Conservation (phyloP, 2,329 filamentous ascomycete genomes). For the Pseudopithomyces maydicus region DNA sequence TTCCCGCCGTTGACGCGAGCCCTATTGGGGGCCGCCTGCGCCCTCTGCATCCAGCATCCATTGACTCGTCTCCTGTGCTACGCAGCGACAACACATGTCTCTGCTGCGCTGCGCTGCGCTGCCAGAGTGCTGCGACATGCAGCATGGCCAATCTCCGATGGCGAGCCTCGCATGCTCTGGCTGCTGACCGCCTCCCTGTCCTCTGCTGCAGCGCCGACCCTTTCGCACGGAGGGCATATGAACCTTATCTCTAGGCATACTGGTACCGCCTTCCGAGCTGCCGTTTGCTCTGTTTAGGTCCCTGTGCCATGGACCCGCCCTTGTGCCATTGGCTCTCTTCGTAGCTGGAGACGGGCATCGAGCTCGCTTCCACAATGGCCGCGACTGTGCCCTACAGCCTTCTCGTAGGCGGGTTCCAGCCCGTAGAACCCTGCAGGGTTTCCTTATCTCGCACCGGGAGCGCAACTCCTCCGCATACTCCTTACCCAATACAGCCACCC, state of each 20-base stretch:
- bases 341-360: constrained; percentile 13
- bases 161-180: not conserved
- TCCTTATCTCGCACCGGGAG: constrained; percentile 35
- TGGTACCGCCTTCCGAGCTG: constrained; percentile 9
- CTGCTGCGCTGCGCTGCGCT: constrained; percentile 8
- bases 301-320: constrained; percentile 8
- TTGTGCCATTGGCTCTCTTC: constrained; percentile 19
- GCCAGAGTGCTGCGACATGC: not conserved
- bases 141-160: constrained; percentile 3
- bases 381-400: constrained; percentile 12
- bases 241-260: constrained; percentile 25
- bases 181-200: not conserved
- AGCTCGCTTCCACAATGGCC: constrained; percentile 27
- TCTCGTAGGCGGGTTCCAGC: constrained; percentile 26
- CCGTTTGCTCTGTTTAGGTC: constrained; percentile 11
- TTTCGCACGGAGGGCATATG: constrained; percentile 16
- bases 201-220: constrained; percentile 27
- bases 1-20: not conserved
- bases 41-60: no score
- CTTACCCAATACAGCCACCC: constrained; percentile 25
- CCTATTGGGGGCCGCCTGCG: not conserved
- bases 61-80: not conserved
- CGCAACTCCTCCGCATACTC: constrained; percentile 24
- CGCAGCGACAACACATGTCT: not conserved
- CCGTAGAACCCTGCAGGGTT: constrained; percentile 20